A percentile compares a stretch with the other conserved stretches of the same genome.
These are phyloP conservation scores for Colletotrichum godetiae DNA, from an alignment of 2,329 filamentous ascomycete species.

Conservation along the genomic window DNA sequence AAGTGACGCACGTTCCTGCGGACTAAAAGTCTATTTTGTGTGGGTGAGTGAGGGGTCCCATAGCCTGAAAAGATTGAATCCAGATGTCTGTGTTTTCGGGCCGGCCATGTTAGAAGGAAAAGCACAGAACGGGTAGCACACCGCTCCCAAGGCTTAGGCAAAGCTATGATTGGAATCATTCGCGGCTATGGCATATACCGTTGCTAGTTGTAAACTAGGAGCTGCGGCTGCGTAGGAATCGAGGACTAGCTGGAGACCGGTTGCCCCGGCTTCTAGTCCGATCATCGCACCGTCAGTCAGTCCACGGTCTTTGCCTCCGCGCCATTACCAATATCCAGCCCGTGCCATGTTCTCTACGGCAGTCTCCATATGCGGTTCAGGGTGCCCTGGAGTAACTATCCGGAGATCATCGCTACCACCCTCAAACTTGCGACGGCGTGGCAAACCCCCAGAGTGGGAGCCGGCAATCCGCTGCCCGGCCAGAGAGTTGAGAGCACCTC, in stretches of 20 bases:
- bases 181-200: not conserved
- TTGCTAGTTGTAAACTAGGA: not conserved
- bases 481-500: not conserved
- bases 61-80: not conserved
- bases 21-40: slow-evolving; percentile 1
- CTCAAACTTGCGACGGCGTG: slow-evolving; percentile 15
- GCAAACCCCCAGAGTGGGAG: not conserved
- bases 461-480: not conserved
- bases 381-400: not conserved
- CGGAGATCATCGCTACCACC: slow-evolving; percentile 31
- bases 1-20: slow-evolving; percentile 27
- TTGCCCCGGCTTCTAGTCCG: not conserved
- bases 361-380: not conserved
- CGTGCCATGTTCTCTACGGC: slow-evolving; percentile 7
- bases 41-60: not conserved
- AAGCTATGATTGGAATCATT: not conserved
- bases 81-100: not conserved
- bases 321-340: slow-evolving; percentile 8
- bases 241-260: not conserved
- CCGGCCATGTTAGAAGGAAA: not conserved
- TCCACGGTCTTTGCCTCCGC: not conserved
- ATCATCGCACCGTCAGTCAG: not conserved
- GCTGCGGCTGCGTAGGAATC: not conserved
- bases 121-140: not conserved
- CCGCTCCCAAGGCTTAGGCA: not conserved